Percentiles rank a stretch among this genome's conserved stretches.
phyloP scores from a whole-genome alignment of 495 filamentous ascomycete species.

The Xylaria longipes region DNA sequence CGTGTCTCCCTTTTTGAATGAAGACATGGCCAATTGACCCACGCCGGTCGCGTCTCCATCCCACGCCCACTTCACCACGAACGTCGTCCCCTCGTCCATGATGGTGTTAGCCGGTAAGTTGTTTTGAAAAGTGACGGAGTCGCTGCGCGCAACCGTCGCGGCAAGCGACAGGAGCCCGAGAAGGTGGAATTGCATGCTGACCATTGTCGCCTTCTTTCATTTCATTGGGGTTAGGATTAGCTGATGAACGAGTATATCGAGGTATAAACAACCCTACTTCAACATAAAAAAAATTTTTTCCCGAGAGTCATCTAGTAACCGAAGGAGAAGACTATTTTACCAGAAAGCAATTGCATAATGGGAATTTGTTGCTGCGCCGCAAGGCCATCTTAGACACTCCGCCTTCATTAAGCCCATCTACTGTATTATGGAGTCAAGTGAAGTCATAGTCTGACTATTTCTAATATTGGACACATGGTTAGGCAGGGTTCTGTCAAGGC shows the following conservation, averaged over 20 bases:
- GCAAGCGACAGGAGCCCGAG: not conserved
- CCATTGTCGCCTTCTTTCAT: not conserved
- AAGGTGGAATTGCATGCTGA: not conserved
- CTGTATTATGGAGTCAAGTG: too few species aligned
- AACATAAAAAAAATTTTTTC: too few species aligned
- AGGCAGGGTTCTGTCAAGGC: not conserved
- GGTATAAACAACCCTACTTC: not conserved
- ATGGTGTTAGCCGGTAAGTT: not conserved
- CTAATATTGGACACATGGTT: not conserved
- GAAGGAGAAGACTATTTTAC: not conserved
- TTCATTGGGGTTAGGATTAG: too few species aligned
- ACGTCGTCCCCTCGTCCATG: conserved; percentile 17
- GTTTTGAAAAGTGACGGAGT: not conserved
- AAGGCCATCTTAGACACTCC: too few species aligned
- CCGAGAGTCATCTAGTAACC: not conserved
- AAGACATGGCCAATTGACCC: not conserved
- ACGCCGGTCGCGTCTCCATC: not conserved
- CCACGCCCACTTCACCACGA: not conserved
- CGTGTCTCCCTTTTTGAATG: not conserved
- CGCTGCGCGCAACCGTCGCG: not conserved
- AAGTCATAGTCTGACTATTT: not conserved
- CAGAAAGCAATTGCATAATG: not conserved
- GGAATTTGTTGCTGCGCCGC: not conserved
- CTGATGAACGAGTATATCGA: not conserved
- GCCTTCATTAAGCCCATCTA: too few species aligned